Evolutionary conservation across 768 basidiomycete genomes (phyloP), one percentile per base, ranked within the genome.

Genomic region (Sarcomyxa edulis): DNA sequence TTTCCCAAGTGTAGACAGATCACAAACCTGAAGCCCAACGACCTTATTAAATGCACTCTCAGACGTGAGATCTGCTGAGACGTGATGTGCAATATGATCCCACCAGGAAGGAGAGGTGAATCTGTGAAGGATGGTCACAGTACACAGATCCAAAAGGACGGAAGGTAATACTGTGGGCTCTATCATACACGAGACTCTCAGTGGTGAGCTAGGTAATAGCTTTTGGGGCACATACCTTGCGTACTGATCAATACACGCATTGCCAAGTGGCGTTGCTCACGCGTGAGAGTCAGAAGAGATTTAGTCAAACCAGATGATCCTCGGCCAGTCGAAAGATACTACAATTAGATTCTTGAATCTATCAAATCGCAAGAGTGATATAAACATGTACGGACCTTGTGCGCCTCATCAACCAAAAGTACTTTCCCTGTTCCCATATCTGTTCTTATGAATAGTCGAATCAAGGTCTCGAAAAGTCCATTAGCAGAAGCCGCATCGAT

Each of bases 101-200:
- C 81, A 83, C 84, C 84, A 86, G 2, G 78, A 67, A 0, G 81
- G 80, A 0, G 85, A 86, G 0, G 83, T 82, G 53, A 87, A 87
- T 1, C 84, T 66, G 45, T 86, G 84, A 2, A 85, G 46, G 14
- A 87, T 72, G 0, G 75, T 58, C 1, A 84, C 61, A 1, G 74
- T 74, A 39, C 82, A 84, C 1, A 86, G 63, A 42, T 84, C 84
- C 1, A 87, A 60, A 2, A 87, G 56, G 0, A 78, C 74, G 0
- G 81, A 68, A 3, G 84, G 83, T 1, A 86, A 72, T 4, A 84
- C 76, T 0, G 82, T 86, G 0, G 85, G 85, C 43, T 87, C 81
- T 86, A 47, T 7, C 34, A 21, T 11, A 25, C n/a, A n/a, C n/a
- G 37, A 28, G 29, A 22, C 35, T 41, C 34, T 11, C 42, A 14